Percentiles rank a stretch among this genome's conserved stretches.
Evolutionary conservation across 2,329 filamentous ascomycete species (phyloP).

Genomic region (Coniella vitis): DNA sequence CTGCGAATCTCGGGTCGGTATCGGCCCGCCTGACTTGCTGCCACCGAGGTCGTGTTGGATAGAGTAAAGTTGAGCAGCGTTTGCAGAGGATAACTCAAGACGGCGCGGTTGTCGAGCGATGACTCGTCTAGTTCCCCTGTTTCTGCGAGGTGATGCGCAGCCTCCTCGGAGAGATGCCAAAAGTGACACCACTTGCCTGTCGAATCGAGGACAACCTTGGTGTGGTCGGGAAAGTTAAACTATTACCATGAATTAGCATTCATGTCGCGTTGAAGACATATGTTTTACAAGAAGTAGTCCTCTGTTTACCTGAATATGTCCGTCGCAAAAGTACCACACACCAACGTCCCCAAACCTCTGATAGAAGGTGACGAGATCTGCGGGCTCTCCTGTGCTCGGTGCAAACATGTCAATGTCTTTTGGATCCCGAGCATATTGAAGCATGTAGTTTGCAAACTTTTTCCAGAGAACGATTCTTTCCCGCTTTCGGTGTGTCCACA

Average conservation of each 20-base stretch:
- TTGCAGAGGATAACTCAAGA: slow-evolving; percentile 65
- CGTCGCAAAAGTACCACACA: slow-evolving; percentile 75
- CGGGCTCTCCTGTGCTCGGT: slow-evolving; percentile 35
- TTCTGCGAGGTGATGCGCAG: slow-evolving; percentile 56
- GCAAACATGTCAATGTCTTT: slow-evolving; percentile 15
- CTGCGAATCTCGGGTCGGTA: slow-evolving; percentile 54
- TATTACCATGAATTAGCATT: slow-evolving; percentile 25
- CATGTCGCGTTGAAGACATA: slow-evolving; percentile 3
- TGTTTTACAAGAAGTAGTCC: no score
- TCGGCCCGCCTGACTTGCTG: slow-evolving; percentile 37
- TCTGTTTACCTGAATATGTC: slow-evolving; percentile 59
- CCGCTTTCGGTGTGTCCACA: slow-evolving; percentile 59
- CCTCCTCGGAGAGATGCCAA: slow-evolving; percentile 67
- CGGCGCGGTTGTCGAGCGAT: slow-evolving; percentile 63
- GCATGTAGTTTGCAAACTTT: slow-evolving; percentile 71
- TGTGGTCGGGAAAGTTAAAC: slow-evolving; percentile 86
- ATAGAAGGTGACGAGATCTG: slow-evolving; percentile 69
- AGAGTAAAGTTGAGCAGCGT: slow-evolving; percentile 62
- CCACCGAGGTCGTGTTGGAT: not conserved
- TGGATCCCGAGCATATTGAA: slow-evolving; percentile 23
- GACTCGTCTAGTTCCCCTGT: slow-evolving; percentile 63
- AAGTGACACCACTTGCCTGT: slow-evolving; percentile 72
- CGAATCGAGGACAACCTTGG: slow-evolving; percentile 71
- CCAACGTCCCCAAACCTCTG: slow-evolving; percentile 75
- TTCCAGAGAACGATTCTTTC: slow-evolving; percentile 64